Evolutionary conservation across 2,329 filamentous ascomycete species (phyloP).

Genomic region (Colletotrichum brevisporum): DNA sequence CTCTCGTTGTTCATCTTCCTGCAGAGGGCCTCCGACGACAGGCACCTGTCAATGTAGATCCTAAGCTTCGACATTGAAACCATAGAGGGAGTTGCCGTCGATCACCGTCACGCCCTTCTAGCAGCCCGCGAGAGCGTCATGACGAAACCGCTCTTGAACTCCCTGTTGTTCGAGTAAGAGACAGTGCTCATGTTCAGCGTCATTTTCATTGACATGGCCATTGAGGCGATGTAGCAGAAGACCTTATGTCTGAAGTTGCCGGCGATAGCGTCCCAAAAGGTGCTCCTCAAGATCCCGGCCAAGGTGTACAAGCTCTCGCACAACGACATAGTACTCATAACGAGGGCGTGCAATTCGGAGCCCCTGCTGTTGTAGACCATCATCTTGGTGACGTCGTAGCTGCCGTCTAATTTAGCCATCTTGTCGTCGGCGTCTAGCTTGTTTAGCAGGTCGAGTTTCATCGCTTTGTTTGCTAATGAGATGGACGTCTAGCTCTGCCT

Average conservation of each 20-base stretch:
- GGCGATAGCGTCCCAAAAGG: background rate
- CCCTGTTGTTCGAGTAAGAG: background rate
- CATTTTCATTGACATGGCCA: background rate
- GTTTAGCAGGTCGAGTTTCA: background rate
- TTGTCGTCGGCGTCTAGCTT: background rate
- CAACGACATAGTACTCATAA: background rate
- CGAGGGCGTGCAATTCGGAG: background rate
- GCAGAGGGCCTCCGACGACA: background rate
- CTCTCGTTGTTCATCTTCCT: background rate
- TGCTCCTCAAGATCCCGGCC: background rate
- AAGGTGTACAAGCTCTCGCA: background rate
- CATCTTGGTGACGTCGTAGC: conserved; percentile 1
- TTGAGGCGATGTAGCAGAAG: background rate
- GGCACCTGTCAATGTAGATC: background rate
- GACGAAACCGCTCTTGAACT: background rate
- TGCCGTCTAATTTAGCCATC: background rate
- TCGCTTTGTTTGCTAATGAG: background rate
- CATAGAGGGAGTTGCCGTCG: background rate
- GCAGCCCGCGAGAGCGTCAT: background rate
- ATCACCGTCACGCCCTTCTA: background rate
- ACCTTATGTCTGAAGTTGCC: background rate
- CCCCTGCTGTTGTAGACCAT: background rate
- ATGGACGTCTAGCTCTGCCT: background rate
- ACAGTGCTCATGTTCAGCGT: background rate
- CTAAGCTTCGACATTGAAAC: background rate